Base-by-base conservation (phyloP, 164 flowering plant genomes). In the Pachysandra terminalis region DNA sequence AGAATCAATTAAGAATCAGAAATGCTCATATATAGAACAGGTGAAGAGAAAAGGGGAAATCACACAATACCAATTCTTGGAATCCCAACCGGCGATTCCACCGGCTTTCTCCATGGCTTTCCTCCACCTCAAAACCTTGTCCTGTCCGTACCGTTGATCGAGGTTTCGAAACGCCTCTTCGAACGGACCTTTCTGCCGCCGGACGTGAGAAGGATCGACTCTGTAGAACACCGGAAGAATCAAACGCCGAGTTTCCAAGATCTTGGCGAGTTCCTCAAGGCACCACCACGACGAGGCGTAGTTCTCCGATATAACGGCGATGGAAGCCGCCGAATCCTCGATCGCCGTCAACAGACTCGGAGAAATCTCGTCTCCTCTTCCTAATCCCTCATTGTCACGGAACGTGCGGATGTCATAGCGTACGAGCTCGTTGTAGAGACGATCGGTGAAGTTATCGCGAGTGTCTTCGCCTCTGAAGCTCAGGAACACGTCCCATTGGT, bases 41-140 rank as follows among this genome's bases (percentile, higher is more conserved):
- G 35, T 4, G 22, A 19, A 53, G 56, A 14, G 5, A 53, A 12
- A 56, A 19, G 0, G 25, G 23, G 23, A 12, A n/a, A 56, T 24
- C 15, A 23, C 3, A 15, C 17, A 51, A 23, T 48, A 64, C 67
- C 56, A 19, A 19, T 0, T 19, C 24, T 25, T 22, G 41, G 35
- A 74, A 45, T 13, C 65, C 70, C 72, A 79, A 27, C 81, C 86
- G 22, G 73, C 23, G 15, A 40, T 22, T 5, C 64, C 69, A 14
- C 78, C 85, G 9, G 55, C 87, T 65, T 60, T 68, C 3, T 23
- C 26, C 81, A 81, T 71, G 19, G 82, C 85, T 37, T 32, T 40
- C 40, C 80, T 75, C 83, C 83, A 81, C 54, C 51, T 32, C 16
- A 0, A 4, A 9, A 74, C 73, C 74, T 19, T 49, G 1, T 66